Evolutionary conservation across 1,139 yeast genomes (phyloP), one percentile per base, ranked within the genome.

Genomic region (Hyphopichia wangnamkhiaoensis): DNA sequence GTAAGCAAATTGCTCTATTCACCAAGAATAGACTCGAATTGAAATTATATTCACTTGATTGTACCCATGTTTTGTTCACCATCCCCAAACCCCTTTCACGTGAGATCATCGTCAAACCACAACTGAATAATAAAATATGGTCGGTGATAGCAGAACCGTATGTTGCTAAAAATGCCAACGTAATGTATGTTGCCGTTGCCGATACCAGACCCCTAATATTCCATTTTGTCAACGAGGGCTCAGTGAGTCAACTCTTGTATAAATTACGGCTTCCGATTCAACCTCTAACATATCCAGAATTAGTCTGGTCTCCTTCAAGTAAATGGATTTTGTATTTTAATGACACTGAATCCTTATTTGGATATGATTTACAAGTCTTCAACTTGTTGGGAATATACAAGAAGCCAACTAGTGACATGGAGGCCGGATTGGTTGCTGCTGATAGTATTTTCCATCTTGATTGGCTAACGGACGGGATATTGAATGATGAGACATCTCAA

Each of bases 21-120:
- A 56, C 73, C 9, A 53, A 50, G 33, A 41, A 51, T 25, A 41
- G 50, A 20, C 52, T 71, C 3, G 58, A 59, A 25, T 61, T 61
- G 16, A 64, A 63, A 38, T 47, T 70, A 8, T 71, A 67, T 45
- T 69, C 75, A 1, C 48, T 71, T 4, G 72, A 69, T 42, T 62
- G 71, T 42, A 58, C 71, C 2, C 65, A 59, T 34, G 48, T 65
- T 13, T 45, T 68, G 7, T 57, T 64, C 44, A 63, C 64, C 3
- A 45, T 71, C 1, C 54, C 60, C 17, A 68, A 66, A 39, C 74
- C 74, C 2, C 29, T 54, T 3, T 25, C 42, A 3, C 36, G 42
- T 12, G 32, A 42, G 12, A 38, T 63, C 3, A 29, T 58, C 4
- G 20, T 49, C 3, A 50, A 60, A 13, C 60, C 62, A 1, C 39